Percentiles rank a stretch among this genome's conserved stretches.
These are phyloP conservation scores for Coelastrella sp. DNA, from an alignment of 139 green algal species.

Conservation along the genomic window DNA sequence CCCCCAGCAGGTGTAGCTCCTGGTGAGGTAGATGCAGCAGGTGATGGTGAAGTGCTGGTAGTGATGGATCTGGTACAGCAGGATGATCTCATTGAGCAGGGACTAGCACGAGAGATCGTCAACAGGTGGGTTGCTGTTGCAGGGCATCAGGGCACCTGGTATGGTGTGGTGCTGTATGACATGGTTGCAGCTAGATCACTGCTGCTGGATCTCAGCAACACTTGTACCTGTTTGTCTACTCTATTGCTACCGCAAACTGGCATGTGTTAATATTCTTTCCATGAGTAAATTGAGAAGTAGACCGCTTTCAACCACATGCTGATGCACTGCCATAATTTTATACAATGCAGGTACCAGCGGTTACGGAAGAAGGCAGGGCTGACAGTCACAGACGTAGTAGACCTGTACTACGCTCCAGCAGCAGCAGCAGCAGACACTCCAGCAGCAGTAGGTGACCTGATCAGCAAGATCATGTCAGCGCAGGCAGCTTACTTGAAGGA, in stretches of 20 bases:
- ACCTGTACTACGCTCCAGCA: constrained; percentile 68
- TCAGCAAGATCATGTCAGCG: constrained; percentile 45
- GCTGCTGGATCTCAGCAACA: no score
- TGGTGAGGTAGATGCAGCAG: constrained; percentile 80
- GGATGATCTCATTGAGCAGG: constrained; percentile 74
- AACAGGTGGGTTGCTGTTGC: constrained; percentile 88
- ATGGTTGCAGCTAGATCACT: no score
- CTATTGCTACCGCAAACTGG: no score
- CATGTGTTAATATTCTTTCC: no score
- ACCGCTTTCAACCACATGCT: neutral
- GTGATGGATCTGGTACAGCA: constrained; percentile 90
- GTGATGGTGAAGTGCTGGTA: constrained; percentile 92
- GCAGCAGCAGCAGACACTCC: constrained; percentile 6
- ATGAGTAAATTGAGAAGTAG: no score
- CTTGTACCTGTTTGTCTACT: no score
- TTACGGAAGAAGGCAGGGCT: constrained; percentile 93
- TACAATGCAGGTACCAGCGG: constrained; percentile 87
- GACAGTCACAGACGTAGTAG: constrained; percentile 75
- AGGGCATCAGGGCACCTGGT: no score
- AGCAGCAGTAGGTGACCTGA: constrained; percentile 25
- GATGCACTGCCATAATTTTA: neutral
- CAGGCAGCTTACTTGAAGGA: constrained; percentile 65
- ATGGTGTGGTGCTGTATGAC: no score
- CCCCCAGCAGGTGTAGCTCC: constrained; percentile 59
- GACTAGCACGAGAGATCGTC: constrained; percentile 92